phyloP scores from a whole-genome alignment of 2,329 filamentous ascomycete species.

The Amesomyces nigricolor region DNA sequence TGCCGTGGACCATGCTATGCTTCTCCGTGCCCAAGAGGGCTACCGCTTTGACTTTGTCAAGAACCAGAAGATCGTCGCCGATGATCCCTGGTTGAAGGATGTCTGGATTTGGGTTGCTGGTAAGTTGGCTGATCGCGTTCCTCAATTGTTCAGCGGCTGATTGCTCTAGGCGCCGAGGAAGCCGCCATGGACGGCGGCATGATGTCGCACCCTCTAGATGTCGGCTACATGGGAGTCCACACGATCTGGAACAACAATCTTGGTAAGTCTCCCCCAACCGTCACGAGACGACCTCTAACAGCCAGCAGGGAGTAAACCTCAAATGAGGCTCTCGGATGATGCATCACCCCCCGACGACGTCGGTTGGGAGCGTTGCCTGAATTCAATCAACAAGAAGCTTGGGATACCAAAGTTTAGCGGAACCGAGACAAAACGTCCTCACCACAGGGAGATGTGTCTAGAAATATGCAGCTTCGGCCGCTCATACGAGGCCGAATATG shows the following conservation, averaged over 20 bases:
- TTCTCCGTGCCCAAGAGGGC: slow-evolving; percentile 54
- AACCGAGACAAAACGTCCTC: slow-evolving; percentile 56
- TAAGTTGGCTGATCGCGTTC: slow-evolving; percentile 29
- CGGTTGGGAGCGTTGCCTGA: slow-evolving; percentile 58
- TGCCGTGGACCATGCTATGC: slow-evolving; percentile 52
- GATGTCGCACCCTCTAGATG: slow-evolving; percentile 60
- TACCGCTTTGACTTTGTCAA: slow-evolving; percentile 59
- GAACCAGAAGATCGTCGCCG: slow-evolving; percentile 62
- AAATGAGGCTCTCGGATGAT: slow-evolving; percentile 43
- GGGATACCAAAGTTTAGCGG: slow-evolving; percentile 44
- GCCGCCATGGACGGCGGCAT: slow-evolving; percentile 64
- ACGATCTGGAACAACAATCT: slow-evolving; percentile 67
- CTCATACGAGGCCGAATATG: slow-evolving; percentile 41
- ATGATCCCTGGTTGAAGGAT: slow-evolving; percentile 69
- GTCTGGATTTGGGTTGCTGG: slow-evolving; percentile 73
- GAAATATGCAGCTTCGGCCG: slow-evolving; percentile 69
- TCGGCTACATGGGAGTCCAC: slow-evolving; percentile 70
- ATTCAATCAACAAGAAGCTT: slow-evolving; percentile 56
- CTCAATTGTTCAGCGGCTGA: slow-evolving; percentile 17
- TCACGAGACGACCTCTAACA: slow-evolving; percentile 15
- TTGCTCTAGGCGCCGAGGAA: slow-evolving; percentile 51
- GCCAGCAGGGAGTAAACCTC: slow-evolving; percentile 41
- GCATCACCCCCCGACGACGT: slow-evolving; percentile 41
- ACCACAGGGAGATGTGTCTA: slow-evolving; percentile 69
- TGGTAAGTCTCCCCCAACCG: slow-evolving; percentile 39